phyloP scores from a whole-genome alignment of 768 basidiomycete species.

The Dioszegia aurantiaca region DNA sequence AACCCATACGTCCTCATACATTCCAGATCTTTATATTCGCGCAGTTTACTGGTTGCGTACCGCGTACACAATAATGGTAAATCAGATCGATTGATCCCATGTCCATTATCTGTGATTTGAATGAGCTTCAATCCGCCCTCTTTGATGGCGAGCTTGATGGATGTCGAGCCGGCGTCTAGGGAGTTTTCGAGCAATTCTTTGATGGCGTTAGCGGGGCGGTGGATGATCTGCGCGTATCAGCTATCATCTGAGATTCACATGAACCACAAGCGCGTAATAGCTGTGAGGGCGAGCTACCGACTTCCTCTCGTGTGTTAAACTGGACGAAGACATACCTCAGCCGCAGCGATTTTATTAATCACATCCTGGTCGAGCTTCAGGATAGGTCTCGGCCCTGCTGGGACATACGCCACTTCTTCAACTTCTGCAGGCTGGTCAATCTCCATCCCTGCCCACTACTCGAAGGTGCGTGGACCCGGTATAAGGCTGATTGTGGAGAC shows the following conservation, averaged over 20 bases:
- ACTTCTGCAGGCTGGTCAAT: background rate
- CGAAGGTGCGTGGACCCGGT: no score
- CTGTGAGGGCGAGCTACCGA: no score
- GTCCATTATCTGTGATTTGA: constrained; percentile 95
- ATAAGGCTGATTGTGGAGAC: no score
- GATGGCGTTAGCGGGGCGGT: constrained; percentile 85
- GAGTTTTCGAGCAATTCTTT: constrained; percentile 95
- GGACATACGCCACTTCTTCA: constrained; percentile 18
- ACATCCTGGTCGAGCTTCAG: constrained; percentile 73
- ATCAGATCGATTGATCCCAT: constrained; percentile 84
- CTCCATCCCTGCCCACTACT: constrained; percentile 14
- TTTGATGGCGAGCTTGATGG: constrained; percentile 81
- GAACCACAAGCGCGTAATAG: no score
- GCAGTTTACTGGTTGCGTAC: constrained; percentile 91
- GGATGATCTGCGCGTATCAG: constrained; percentile 64
- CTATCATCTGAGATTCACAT: no score
- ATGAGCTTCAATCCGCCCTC: constrained; percentile 93
- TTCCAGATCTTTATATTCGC: constrained; percentile 78
- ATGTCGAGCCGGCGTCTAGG: constrained; percentile 86
- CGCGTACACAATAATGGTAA: constrained; percentile 87
- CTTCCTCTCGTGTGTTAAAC: no score
- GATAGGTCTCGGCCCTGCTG: constrained; percentile 57
- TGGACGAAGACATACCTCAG: constrained; percentile 54
- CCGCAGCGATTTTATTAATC: constrained; percentile 82
- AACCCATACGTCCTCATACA: constrained; percentile 90